Evolutionary conservation across 2,329 filamentous ascomycete species (phyloP).

Genomic region (Penicillium sp.): DNA sequence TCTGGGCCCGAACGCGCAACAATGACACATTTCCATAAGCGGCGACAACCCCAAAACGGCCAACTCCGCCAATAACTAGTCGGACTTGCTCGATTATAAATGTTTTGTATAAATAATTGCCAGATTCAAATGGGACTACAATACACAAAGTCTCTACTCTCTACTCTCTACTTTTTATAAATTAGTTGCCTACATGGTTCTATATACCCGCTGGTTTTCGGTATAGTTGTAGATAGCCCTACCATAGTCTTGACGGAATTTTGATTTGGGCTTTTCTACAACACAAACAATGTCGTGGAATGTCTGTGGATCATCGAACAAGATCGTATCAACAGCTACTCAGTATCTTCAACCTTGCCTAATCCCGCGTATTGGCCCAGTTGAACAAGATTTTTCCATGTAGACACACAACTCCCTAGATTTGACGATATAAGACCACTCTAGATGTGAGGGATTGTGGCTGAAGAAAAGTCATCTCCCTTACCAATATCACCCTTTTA

Average conservation of each 20-base stretch:
- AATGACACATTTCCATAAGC: constrained; percentile 1
- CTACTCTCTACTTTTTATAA: neutral
- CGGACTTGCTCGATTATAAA: no score
- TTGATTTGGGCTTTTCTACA: neutral
- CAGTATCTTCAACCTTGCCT: neutral
- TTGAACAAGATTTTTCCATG: neutral
- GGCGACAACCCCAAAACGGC: neutral
- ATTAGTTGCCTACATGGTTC: neutral
- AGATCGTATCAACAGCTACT: neutral
- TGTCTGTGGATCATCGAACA: neutral
- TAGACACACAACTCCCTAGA: neutral
- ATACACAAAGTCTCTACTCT: neutral
- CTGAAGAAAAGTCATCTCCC: neutral
- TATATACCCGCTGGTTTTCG: neutral
- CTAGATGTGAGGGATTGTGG: neutral
- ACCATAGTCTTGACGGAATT: neutral
- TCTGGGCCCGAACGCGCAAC: constrained; percentile 5
- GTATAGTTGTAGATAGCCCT: neutral
- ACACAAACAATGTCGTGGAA: neutral
- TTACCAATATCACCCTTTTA: neutral
- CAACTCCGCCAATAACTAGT: neutral
- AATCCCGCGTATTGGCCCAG: neutral
- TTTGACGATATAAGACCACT: neutral
- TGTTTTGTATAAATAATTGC: no score
- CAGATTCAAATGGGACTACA: neutral